Evolutionary conservation across 2,329 filamentous ascomycete genomes (phyloP), one percentile per base, ranked within the genome.

Genomic region (Purpureocillium lavendulum): DNA sequence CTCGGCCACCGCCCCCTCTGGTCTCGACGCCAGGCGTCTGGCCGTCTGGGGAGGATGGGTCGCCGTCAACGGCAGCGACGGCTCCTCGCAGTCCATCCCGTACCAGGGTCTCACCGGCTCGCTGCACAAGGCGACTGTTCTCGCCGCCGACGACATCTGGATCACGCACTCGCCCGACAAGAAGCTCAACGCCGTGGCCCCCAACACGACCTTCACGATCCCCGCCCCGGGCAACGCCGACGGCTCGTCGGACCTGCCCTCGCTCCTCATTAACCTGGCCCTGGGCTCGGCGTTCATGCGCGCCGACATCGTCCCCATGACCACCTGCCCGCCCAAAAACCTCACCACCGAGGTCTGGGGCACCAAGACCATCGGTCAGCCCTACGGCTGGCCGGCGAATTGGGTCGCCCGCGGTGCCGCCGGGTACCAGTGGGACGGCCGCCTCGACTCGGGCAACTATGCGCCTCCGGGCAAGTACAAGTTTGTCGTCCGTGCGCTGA

Each of bases 381-480:
- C 68, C n/a, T 52, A 56, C 12, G 57, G 52, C 16, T 69, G 66
- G 36, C 73, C 73, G 0, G 30, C 54, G 4, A 33, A 64, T 49
- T 60, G 47, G 46, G 46, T 42, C 28, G 41, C 53, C 7, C 56
- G 58, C 42, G 51, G 51, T 26, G 5, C 43, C 6, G 43, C 50
- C 41, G 39, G 47, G 5, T 30, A 54, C 6, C 38, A 41, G 0
- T 78, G 70, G 62, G 64, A 70, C 36, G 74, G 74, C 11, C 55
- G 58, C 38, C 54, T 77, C 5, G 57, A 58, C 0, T 62, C 68
- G 9, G 71, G 70, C 12, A 59, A 49, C 1, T 73, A 69, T 43
- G 72, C 64, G 2, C 65, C 70, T 0, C 58, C 62, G 1, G 74
- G 73, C 10, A 49, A 51, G 21, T 77, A 78, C 55, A 69, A 66